Evolutionary conservation across 2,329 filamentous ascomycete genomes (phyloP).

Genomic region (Alternaria burnsii): DNA sequence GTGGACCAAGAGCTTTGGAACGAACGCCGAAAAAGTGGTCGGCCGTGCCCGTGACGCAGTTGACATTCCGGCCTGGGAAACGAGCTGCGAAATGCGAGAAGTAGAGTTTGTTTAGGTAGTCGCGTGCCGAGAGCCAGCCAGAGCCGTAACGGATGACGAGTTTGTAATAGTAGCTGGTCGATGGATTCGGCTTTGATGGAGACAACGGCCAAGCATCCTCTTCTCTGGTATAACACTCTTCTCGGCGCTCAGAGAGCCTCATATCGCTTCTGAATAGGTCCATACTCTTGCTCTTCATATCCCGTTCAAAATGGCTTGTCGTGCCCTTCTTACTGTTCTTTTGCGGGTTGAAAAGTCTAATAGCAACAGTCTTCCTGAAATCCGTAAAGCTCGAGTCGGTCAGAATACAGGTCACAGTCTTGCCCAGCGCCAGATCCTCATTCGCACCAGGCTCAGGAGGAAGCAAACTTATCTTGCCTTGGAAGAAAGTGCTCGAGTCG

Average conservation of each 20-base stretch:
- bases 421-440: constrained; percentile 32
- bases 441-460: constrained; percentile 10
- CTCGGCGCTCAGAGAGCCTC: background rate
- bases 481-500: constrained; percentile 41
- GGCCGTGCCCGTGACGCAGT: background rate
- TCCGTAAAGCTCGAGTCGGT: constrained; percentile 23
- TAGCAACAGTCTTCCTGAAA: constrained; percentile 28
- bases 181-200: background rate
- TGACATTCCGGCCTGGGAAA: background rate
- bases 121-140: constrained; percentile 41
- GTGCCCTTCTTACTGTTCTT: background rate
- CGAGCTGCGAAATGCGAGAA: constrained; percentile 22
- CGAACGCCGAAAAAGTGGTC: constrained; percentile 7
- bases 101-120: constrained; percentile 40
- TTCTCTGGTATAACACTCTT: background rate
- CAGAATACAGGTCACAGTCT: constrained; percentile 39
- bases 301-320: background rate
- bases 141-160: constrained; percentile 41
- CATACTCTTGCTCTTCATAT: constrained; percentile 13
- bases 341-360: constrained; percentile 39
- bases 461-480: constrained; percentile 37
- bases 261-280: background rate
- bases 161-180: constrained; percentile 31
- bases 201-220: background rate
- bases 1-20: constrained; percentile 13